Evolutionary conservation across 331 rosid species (phyloP), one percentile per base, ranked within the genome.

Genomic region (Stylosanthes scabra): DNA sequence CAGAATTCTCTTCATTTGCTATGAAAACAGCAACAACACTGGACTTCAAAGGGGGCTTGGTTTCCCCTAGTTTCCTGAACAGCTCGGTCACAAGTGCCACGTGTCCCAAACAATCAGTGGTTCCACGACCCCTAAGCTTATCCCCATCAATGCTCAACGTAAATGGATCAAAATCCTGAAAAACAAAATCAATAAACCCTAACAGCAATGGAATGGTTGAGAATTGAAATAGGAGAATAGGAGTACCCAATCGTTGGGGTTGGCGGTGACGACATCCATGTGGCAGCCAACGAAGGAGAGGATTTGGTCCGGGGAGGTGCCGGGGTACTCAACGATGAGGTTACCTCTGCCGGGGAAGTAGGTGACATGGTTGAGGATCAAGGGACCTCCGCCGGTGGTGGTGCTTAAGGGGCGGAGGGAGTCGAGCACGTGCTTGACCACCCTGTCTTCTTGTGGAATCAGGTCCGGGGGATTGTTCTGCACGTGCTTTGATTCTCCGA

Each of bases 251-350:
- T 90, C 91, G 6, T 86, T 73, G 55, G 97, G 96, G 72, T 88
- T 77, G 40, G 99, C 99, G 40, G 99, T 90, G 74, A 92, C 99
- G 6, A 95, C 98, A 73, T 92, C 99, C 98, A 95, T 84, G 81
- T 90, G 99, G 42, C 92, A 88, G 1, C 99, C 99, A 2, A 95
- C 96, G 7, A 95, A 90, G 41, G 97, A 90, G 80, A 92, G 67
- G 51, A 90, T 81, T 72, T 87, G 87, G n/a, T 90, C 88, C 6
- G 96, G 92, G 3, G 72, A 72, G 37, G 97, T 87, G 7, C 97
- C 99, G 0, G 99, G 99, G 78, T 91, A 95, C 66, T 92, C 93
- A 6, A 95, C 86, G 59, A 95, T 80, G 60, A 95, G 81, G 75
- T 95, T 91, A 3, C 99, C 99, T 41, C 99, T 65, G 60, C 91